Evolutionary conservation across 192 early-diverging fungal species (phyloP).

Genomic region (Coemansia sp.): DNA sequence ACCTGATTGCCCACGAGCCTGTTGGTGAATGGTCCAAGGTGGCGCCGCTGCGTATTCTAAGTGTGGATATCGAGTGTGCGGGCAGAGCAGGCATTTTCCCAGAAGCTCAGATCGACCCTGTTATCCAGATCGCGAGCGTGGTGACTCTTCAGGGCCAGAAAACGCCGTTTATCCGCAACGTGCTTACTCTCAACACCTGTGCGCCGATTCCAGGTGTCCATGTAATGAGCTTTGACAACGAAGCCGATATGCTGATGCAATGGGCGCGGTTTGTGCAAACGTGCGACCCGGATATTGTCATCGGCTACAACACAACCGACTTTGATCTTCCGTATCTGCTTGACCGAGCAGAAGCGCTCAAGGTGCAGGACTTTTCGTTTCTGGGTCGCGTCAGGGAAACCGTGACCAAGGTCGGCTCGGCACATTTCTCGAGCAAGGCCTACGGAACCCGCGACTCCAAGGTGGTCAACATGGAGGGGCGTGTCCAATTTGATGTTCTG

Average conservation of each 20-base stretch:
- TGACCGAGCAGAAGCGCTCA: conserved; percentile 81
- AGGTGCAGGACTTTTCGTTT: conserved; percentile 77
- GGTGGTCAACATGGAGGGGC: conserved; percentile 84
- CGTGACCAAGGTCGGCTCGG: conserved; percentile 21
- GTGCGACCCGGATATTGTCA: conserved; percentile 91
- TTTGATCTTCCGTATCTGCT: conserved; percentile 97
- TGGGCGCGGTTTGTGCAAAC: conserved; percentile 88
- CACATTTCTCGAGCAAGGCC: conserved; percentile 86
- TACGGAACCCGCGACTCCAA: conserved; percentile 93
- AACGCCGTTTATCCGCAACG: conserved; percentile 90
- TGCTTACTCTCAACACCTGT: conserved; percentile 90
- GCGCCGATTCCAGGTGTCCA: conserved; percentile 92
- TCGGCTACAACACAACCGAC: conserved; percentile 95
- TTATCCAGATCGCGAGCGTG: conserved; percentile 97
- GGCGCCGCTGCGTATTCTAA: conserved; percentile 91
- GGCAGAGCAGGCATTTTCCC: conserved; percentile 96
- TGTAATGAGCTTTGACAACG: conserved; percentile 75
- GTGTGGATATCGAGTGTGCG: conserved; percentile 98
- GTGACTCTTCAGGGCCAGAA: conserved; percentile 89
- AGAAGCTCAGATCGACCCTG: conserved; percentile 85
- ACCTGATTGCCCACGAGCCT: conserved; percentile 81
- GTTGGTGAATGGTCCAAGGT: conserved; percentile 91
- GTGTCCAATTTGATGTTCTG: conserved; percentile 90
- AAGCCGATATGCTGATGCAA: conserved; percentile 72
- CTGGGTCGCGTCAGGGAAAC: conserved; percentile 71